phyloP scores from a whole-genome alignment of 768 basidiomycete genomes.

The Trametopsis cervina region DNA sequence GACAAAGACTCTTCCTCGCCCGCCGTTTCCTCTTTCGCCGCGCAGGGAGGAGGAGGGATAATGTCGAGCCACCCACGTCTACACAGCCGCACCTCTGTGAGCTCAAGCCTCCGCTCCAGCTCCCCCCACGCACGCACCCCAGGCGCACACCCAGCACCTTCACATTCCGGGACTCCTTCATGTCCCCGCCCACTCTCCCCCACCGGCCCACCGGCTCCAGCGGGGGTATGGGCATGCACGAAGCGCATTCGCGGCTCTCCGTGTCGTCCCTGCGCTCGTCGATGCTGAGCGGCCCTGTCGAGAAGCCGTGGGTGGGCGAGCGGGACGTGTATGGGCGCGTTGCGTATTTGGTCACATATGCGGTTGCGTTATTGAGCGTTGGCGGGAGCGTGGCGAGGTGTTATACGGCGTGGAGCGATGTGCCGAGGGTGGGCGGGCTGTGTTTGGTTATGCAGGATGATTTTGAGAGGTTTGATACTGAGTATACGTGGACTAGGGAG shows the following conservation, averaged over 20 bases:
- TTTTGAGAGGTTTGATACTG: slow-evolving; percentile 55
- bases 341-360: slow-evolving; percentile 52
- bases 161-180: slow-evolving; percentile 22
- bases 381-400: slow-evolving; percentile 46
- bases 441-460: slow-evolving; percentile 74
- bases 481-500: slow-evolving; percentile 62
- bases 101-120: slow-evolving; percentile 16
- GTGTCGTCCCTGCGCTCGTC: slow-evolving; percentile 21
- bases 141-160: slow-evolving; percentile 15
- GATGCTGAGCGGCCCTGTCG: slow-evolving; percentile 22
- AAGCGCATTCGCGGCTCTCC: slow-evolving; percentile 12
- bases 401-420: slow-evolving; percentile 49
- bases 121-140: slow-evolving; percentile 9
- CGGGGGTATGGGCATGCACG: no score
- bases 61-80: slow-evolving; percentile 10
- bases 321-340: slow-evolving; percentile 44
- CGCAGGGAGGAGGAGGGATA: no score
- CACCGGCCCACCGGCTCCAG: slow-evolving; percentile 12
- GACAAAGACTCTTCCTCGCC: neutral
- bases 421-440: slow-evolving; percentile 42
- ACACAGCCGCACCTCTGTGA: slow-evolving; percentile 18
- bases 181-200: slow-evolving; percentile 22
- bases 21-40: slow-evolving; percentile 1
- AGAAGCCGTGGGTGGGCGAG: slow-evolving; percentile 55
- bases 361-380: slow-evolving; percentile 46